Evolutionary conservation across 2,329 filamentous ascomycete species (phyloP).

Genomic region (Cytospora piceicola): DNA sequence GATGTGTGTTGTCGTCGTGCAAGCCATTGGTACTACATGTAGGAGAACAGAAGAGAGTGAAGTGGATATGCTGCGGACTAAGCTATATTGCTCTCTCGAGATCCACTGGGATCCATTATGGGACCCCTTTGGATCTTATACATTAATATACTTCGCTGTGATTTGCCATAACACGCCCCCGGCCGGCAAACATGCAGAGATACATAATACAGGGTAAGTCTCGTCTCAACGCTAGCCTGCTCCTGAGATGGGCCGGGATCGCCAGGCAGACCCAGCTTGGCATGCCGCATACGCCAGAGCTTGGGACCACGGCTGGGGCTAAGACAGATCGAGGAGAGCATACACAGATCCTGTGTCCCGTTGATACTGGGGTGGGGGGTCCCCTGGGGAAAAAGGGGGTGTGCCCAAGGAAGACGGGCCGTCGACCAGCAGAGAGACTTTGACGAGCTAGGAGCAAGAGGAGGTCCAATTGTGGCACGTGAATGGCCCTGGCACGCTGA

Average conservation of each 20-base stretch:
- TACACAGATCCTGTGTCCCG: constrained; percentile 24
- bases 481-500: constrained; percentile 16
- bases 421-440: constrained; percentile 14
- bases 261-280: constrained; percentile 15
- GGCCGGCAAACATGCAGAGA: constrained; percentile 25
- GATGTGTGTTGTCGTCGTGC: constrained; percentile 33
- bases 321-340: constrained; percentile 24
- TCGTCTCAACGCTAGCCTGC: constrained; percentile 10
- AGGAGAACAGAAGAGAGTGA: constrained; percentile 20
- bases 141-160: constrained; percentile 11
- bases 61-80: constrained; percentile 19
- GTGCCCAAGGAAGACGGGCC: constrained; percentile 10
- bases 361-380: constrained; percentile 6
- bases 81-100: constrained; percentile 23
- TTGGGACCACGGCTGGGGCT: constrained; percentile 16
- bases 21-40: constrained; percentile 27
- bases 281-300: constrained; percentile 2
- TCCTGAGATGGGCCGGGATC: constrained; percentile 16
- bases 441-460: constrained; percentile 16
- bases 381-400: constrained; percentile 7
- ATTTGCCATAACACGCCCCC: constrained; percentile 22
- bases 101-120: constrained; percentile 28
- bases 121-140: constrained; percentile 25
- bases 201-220: constrained; percentile 16
- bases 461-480: constrained; percentile 16